Evolutionary conservation across 2,329 filamentous ascomycete species (phyloP).

Genomic region (Penicillium crustosum): DNA sequence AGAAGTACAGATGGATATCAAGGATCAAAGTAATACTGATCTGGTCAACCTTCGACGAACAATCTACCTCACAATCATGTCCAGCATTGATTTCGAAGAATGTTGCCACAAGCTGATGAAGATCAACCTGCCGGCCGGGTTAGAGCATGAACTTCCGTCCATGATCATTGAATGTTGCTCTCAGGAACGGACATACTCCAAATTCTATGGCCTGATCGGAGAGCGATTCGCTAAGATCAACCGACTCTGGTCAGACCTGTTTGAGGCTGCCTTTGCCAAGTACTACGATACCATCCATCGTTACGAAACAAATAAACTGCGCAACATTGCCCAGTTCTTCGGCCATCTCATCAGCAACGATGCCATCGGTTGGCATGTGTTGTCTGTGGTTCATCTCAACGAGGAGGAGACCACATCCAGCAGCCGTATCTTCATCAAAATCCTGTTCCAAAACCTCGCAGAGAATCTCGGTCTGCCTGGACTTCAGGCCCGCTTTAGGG

Average conservation of each 20-base stretch:
- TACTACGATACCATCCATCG: constrained; percentile 98
- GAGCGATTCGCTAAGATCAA: constrained; percentile 97
- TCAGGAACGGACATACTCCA: constrained; percentile 94
- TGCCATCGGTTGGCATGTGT: constrained; percentile 86
- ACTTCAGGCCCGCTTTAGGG: constrained; percentile 72
- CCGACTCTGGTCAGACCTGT: constrained; percentile 88
- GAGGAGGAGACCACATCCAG: constrained; percentile 97
- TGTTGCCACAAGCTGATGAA: constrained; percentile 96
- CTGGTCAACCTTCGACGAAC: constrained; percentile 88
- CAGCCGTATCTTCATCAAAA: constrained; percentile 98
- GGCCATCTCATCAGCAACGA: constrained; percentile 86
- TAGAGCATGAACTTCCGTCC: constrained; percentile 85
- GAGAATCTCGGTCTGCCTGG: constrained; percentile 83
- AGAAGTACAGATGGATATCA: constrained; percentile 86
- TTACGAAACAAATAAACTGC: constrained; percentile 90
- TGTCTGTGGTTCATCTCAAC: constrained; percentile 83
- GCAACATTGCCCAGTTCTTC: constrained; percentile 94
- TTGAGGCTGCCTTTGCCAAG: constrained; percentile 83
- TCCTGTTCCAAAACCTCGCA: constrained; percentile 86
- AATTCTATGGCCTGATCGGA: constrained; percentile 92
- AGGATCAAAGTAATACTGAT: constrained; percentile 95
- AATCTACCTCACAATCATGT: constrained; percentile 98
- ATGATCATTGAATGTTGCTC: constrained; percentile 98
- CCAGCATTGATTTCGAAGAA: constrained; percentile 92
- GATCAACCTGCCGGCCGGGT: constrained; percentile 79